phyloP scores from a whole-genome alignment of 805 yeast species.

The Kluyveromyces siamensis region DNA sequence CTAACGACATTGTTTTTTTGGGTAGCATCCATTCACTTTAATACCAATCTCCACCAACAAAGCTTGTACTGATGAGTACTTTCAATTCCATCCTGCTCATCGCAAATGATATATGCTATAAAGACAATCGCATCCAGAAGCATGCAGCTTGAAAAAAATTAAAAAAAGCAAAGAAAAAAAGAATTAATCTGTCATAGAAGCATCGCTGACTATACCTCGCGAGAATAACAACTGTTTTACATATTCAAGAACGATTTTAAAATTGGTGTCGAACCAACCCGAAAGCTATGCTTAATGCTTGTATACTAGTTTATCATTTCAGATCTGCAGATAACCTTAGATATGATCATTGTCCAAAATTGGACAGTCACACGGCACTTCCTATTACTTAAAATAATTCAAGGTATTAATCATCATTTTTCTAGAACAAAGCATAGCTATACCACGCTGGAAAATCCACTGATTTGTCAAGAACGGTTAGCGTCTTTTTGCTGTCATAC shows the following conservation, averaged over 20 bases:
- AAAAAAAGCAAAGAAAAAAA: not conserved
- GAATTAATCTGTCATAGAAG: not conserved
- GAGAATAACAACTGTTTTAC: not conserved
- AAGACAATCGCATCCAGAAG: not conserved
- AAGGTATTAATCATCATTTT: slow-evolving; percentile 7
- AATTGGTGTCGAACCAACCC: too few relatives aligned
- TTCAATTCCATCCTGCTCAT: not conserved
- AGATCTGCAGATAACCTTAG: not conserved
- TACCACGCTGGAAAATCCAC: too few relatives aligned
- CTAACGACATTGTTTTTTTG: slow-evolving; percentile 11
- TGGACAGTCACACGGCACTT: slow-evolving; percentile 9
- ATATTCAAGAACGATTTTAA: too few relatives aligned
- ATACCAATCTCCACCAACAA: not conserved
- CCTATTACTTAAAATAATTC: slow-evolving; percentile 4
- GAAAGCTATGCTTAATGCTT: too few relatives aligned
- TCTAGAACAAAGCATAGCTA: not conserved
- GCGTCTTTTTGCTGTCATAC: too few relatives aligned
- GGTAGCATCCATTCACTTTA: not conserved
- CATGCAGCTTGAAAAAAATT: not conserved
- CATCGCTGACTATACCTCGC: not conserved
- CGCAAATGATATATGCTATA: not conserved
- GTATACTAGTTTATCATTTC: not conserved
- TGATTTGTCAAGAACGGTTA: too few relatives aligned
- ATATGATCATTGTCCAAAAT: slow-evolving; percentile 4
- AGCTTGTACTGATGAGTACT: not conserved